phyloP scores from a whole-genome alignment of 768 basidiomycete species.

The Rubroboletus satanas region DNA sequence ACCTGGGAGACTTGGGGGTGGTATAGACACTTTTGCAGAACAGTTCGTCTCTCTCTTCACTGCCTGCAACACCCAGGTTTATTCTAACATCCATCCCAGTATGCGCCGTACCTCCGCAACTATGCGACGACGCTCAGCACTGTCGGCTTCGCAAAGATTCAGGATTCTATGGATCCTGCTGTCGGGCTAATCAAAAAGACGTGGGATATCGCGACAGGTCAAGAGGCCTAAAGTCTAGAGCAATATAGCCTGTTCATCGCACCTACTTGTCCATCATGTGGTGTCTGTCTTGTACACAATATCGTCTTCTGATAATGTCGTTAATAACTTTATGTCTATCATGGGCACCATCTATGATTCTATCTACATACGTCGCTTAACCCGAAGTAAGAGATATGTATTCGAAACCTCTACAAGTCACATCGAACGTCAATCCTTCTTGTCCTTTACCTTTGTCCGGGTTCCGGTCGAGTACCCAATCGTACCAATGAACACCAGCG shows the following conservation, averaged over 20 bases:
- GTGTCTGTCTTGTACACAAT: constrained; percentile 1
- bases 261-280: background rate
- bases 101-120: constrained; percentile 73
- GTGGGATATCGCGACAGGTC: constrained; percentile 69
- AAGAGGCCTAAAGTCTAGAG: constrained; percentile 35
- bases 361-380: background rate
- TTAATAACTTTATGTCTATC: constrained; percentile 20
- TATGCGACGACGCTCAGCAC: constrained; percentile 68
- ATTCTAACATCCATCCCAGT: constrained; percentile 40
- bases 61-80: background rate
- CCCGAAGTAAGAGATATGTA: background rate
- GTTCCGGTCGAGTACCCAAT: constrained; percentile 53
- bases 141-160: constrained; percentile 64
- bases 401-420: background rate
- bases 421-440: constrained; percentile 18
- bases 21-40: constrained; percentile 85
- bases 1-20: constrained; percentile 89
- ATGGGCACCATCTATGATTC: constrained; percentile 2
- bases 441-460: constrained; percentile 16
- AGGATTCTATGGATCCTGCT: constrained; percentile 53
- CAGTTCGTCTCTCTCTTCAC: constrained; percentile 43
- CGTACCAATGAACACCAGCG: constrained; percentile 66
- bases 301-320: constrained; percentile 1
- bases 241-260: background rate
- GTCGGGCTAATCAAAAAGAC: constrained; percentile 58